Evolutionary conservation across 1,139 yeast species (phyloP).

Genomic region (Scheffersomyces insectosa): DNA sequence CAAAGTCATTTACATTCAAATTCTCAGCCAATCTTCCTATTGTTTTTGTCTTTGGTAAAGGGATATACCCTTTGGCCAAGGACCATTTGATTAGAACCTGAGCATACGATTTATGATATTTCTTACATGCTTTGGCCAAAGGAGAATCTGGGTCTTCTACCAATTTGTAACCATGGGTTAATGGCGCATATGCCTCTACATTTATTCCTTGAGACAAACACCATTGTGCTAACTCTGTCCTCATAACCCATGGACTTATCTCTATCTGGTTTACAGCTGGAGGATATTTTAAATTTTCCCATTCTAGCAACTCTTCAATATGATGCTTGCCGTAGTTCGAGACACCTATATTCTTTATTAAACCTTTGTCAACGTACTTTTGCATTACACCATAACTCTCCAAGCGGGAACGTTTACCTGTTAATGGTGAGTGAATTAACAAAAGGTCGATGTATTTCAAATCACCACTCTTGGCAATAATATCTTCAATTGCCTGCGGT

Average conservation of each 20-base stretch:
- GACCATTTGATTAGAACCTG: slow-evolving; percentile 41
- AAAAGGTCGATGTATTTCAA: slow-evolving; percentile 39
- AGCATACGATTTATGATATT: slow-evolving; percentile 29
- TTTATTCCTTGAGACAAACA: slow-evolving; percentile 37
- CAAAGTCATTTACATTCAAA: slow-evolving; percentile 49
- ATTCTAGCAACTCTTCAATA: slow-evolving; percentile 33
- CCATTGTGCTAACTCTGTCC: slow-evolving; percentile 32
- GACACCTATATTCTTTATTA: slow-evolving; percentile 39
- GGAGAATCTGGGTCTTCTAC: slow-evolving; percentile 3
- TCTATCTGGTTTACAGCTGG: slow-evolving; percentile 57
- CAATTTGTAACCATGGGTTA: slow-evolving; percentile 58
- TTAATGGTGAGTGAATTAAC: slow-evolving; percentile 36
- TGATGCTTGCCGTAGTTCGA: slow-evolving; percentile 45
- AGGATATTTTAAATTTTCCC: slow-evolving; percentile 33
- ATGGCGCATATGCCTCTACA: slow-evolving; percentile 70
- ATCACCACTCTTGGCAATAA: slow-evolving; percentile 7
- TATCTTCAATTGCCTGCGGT: not conserved
- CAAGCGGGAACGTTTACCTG: slow-evolving; percentile 32
- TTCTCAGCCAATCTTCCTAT: slow-evolving; percentile 29
- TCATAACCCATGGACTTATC: slow-evolving; percentile 51
- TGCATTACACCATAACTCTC: slow-evolving; percentile 48
- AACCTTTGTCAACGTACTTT: slow-evolving; percentile 28
- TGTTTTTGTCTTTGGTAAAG: slow-evolving; percentile 37
- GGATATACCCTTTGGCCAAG: slow-evolving; percentile 43
- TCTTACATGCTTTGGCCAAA: slow-evolving; percentile 11